Evolutionary conservation across 495 filamentous ascomycete genomes (phyloP), one percentile per base, ranked within the genome.

Genomic region (Tuber brumale): DNA sequence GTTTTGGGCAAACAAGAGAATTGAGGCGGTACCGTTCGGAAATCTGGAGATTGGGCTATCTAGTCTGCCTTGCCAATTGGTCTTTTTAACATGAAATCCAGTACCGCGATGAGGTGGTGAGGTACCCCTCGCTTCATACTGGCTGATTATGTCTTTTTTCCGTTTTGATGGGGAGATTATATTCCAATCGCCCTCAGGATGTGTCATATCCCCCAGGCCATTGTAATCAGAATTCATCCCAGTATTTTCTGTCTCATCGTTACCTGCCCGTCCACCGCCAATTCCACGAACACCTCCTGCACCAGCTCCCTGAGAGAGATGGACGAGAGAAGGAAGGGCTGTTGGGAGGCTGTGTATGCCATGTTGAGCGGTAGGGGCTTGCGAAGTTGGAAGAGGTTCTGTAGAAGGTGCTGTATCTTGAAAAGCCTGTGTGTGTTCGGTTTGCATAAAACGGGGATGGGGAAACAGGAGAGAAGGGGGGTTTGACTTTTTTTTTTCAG

Each of bases 381-480:
- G 61, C 10, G 42, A 31, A 35, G 43, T 44, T 44, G 72, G n/a
- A 71, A 70, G 37, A 46, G 80, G 45, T 46, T 73, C 73, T 48
- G 74, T 44, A 70, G 74, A 70, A 27, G 51, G 51, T 31, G 45
- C 73, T 73, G 73, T 80, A 76, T 72, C 72, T 43, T 51, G 74
- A 45, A 45, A 76, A 75, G 74, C 73, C 66, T 70, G 81, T 73
- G 35, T 82, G 66, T 74, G 70, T 72, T 81, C 75, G 74, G 81
- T 74, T 76, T 82, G 80, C 81, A 82, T 82, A 82, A 82, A 82
- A 80, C 73, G 75, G 75, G 77, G 79, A 75, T 70, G 69, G 73
- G 23, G 73, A 72, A 78, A 41, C n/a, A 72, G 66, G 79, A 70
- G 79, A 73, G 44, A 79, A 70, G 61, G 73, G 42, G 48, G 57